These are phyloP conservation scores for Populus trichocarpa DNA, from an alignment of 441 rosid species.

Conservation along the genomic window DNA sequence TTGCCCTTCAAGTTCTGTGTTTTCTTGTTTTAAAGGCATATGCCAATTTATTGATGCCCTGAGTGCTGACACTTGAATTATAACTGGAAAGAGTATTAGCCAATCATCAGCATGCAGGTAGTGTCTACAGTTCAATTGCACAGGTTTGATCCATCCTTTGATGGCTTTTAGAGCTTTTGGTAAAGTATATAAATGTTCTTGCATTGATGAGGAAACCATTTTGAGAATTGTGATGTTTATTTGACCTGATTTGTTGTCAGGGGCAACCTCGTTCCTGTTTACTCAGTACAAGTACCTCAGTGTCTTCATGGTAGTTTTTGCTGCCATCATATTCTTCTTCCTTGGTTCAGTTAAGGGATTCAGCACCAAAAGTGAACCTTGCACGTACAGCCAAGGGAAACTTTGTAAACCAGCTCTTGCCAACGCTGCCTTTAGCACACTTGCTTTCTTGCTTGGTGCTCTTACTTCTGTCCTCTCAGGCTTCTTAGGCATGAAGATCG, in stretches of 20 bases:
- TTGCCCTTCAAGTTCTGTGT: background rate
- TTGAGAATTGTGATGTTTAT: background rate
- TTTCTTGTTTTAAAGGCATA: no score
- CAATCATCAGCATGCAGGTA: background rate
- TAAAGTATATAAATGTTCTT: background rate
- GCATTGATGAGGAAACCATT: background rate
- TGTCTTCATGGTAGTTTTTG: slow-evolving; percentile 69
- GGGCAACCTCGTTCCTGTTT: slow-evolving; percentile 81
- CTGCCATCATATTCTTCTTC: slow-evolving; percentile 64
- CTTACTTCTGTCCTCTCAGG: slow-evolving; percentile 79
- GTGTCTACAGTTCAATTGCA: background rate
- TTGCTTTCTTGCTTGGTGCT: slow-evolving; percentile 76
- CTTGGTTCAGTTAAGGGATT: slow-evolving; percentile 87
- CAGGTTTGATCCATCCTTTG: background rate
- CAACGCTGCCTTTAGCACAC: slow-evolving; percentile 72
- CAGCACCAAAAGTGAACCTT: slow-evolving; percentile 64
- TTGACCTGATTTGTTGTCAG: slow-evolving; percentile 28
- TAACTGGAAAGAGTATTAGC: background rate
- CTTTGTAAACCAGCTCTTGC: slow-evolving; percentile 83
- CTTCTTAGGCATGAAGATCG: slow-evolving; percentile 86
- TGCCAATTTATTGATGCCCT: no score
- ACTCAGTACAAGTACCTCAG: slow-evolving; percentile 74
- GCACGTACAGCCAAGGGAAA: slow-evolving; percentile 51
- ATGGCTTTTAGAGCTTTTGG: background rate
- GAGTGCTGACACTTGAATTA: background rate